Base-by-base conservation (phyloP, 768 basidiomycete species). In the Calocera viscosa region DNA sequence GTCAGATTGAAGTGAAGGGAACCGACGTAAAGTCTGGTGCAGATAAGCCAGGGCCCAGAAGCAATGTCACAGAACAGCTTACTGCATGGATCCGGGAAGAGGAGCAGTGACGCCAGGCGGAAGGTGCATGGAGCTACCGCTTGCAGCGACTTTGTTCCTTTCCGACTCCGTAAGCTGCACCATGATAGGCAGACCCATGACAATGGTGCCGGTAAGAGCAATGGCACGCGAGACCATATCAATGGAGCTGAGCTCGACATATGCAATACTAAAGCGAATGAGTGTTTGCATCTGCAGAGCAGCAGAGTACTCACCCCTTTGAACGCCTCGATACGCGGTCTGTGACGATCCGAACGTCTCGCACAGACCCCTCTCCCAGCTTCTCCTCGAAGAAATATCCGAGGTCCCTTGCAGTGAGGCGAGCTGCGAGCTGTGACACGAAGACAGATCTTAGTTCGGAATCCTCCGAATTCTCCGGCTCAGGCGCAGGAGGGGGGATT, bases 381-480 rank as follows among this genome's bases (percentile, higher is more conserved):
- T 94, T 91, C 75, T 95, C 90, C 81, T 98, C 95, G 74, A 99
- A 98, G 81, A 99, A 99, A 79, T 94, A 91, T 71, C 94, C 94
- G 78, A 99, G 81, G 80, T 99, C 96, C 75, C 93, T 86, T 72
- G 94, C 93, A 68, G 94, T 97, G 75, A 98, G 85, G 74, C 93
- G 88, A 69, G 94, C 93, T 72, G 96, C 92, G 75, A 99, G 87
- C 79, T 98, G 96, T 72, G 94, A 95, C 75, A 96, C 93, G 79
- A 98, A 98, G 71, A 97, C 92, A 72, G 96, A 97, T 77, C 96
- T 89, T 74, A 91, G 89, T 85, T 98, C 96, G 66, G 92, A 94
- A 74, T 98, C 95, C 75, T 97, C 93, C 30, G 53, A 5, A 19
- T 60, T 26, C 22, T 60, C 53, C 19, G 53, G 53, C 77, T 94